Evolutionary conservation across 768 basidiomycete genomes (phyloP), one percentile per base, ranked within the genome.

Genomic region (Tulasnella sp.): DNA sequence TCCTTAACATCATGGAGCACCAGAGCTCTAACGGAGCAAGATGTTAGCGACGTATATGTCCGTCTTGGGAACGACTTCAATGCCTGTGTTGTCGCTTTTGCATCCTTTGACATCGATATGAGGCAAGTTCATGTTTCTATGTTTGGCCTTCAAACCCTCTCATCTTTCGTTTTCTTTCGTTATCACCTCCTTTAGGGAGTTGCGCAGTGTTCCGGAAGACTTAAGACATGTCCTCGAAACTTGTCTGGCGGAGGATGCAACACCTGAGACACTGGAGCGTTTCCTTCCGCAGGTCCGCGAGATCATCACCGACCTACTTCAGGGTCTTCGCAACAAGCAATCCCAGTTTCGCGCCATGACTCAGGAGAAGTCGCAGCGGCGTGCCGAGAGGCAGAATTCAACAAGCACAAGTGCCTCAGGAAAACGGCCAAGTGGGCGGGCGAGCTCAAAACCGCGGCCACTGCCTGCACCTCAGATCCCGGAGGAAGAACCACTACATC

Each of bases 1-100:
- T 87, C 92, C 1, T 86, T 97, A 75, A 94, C 93, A 7, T 85
- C 88, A 84, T 97, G 95, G 95, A 93, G 92, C 82, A 86, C 86
- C 77, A 83, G 88, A 77, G 86, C 89, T 80, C 87, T 92, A 80
- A 86, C 89, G 76, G 95, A 97, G 81, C 84, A 83, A 58, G 86
- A 93, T 79, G 95, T 99, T 81, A 97, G 96, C 86, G 94, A 98
- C 83, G 93, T 97, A 74, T 99, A 99, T 83, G 97, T 99, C 74
- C 89, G 90, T 74, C 86, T 99, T 31, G 97, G 97, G 31, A 98
- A 99, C 83, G 96, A 97, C 82, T 99, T 99, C 86, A 98, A 98
- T 81, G 88, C 89, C 19, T 96, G 96, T 12, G 93, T 96, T 49
- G 89, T 91, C 73, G 94, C 96, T 0, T 99, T 99, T 82, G 87